These are phyloP conservation scores for Fraxinus baroniana DNA, from an alignment of 305 asterid genomes.

Conservation along the genomic window DNA sequence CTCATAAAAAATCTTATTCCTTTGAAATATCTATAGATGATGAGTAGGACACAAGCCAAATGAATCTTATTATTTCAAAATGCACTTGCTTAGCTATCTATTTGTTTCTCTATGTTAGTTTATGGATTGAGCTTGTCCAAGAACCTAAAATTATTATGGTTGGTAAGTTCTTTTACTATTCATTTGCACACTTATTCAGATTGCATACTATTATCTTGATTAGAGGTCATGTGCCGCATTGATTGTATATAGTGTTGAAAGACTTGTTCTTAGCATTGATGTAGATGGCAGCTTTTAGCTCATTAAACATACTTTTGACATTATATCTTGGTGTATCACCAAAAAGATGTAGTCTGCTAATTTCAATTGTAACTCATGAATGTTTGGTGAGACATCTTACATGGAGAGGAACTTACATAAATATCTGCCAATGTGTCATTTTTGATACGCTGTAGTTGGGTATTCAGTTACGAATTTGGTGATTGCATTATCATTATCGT, in stretches of 20 bases:
- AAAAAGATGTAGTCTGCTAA: background rate
- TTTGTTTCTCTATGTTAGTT: background rate
- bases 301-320: background rate
- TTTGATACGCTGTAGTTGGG: background rate
- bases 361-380: background rate
- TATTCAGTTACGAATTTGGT: background rate
- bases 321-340: background rate
- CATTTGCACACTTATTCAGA: background rate
- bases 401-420: background rate
- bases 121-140: slow-evolving; percentile 10
- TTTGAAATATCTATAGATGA: slow-evolving; percentile 2
- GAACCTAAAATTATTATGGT: background rate
- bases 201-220: background rate
- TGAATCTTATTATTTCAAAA: background rate
- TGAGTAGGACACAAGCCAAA: background rate
- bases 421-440: background rate
- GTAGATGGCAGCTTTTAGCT: background rate
- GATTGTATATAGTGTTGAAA: background rate
- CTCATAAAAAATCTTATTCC: background rate
- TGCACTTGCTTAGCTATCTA: background rate
- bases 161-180: background rate
- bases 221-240: background rate
- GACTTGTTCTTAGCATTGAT: background rate
- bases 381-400: background rate
- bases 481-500: slow-evolving; percentile 2